Conservation (phyloP, 1,139 yeast species). For the Yamadazyma kanchanaburiensis region DNA sequence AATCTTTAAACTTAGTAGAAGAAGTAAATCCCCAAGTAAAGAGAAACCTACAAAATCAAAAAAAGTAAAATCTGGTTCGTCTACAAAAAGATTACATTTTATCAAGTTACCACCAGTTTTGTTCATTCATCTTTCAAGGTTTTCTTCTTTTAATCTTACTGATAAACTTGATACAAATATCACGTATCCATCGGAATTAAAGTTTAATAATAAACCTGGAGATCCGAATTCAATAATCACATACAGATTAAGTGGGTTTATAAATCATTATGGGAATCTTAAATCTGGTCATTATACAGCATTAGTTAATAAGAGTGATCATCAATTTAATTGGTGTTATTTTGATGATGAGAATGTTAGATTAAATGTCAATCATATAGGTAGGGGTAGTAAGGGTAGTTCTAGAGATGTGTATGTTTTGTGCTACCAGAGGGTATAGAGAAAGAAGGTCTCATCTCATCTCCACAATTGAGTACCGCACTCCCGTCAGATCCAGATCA, state of each 20-base stretch:
- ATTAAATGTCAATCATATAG: conserved; percentile 46
- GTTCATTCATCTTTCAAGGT: conserved; percentile 63
- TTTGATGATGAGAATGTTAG: conserved; percentile 70
- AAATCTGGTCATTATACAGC: conserved; percentile 77
- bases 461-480: too few relatives aligned
- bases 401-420: conserved; percentile 71
- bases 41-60: conserved; percentile 11
- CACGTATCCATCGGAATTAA: conserved; percentile 48
- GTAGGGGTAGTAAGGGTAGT: conserved; percentile 34
- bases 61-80: conserved; percentile 10
- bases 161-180: conserved; percentile 54
- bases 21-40: conserved; percentile 34
- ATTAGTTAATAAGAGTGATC: conserved; percentile 50
- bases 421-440: conserved; percentile 55
- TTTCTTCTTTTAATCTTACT: conserved; percentile 51
- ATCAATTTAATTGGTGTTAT: conserved; percentile 50
- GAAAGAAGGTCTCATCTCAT: too few relatives aligned
- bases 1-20: conserved; percentile 31
- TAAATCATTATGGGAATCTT: conserved; percentile 69
- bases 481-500: too few relatives aligned
- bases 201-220: conserved; percentile 37
- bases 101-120: conserved; percentile 62
- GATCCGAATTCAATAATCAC: conserved; percentile 32
- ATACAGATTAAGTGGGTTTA: conserved; percentile 58
- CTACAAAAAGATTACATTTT: conserved; percentile 58